Evolutionary conservation across 441 rosid genomes (phyloP).

Genomic region (Hura crepitans): DNA sequence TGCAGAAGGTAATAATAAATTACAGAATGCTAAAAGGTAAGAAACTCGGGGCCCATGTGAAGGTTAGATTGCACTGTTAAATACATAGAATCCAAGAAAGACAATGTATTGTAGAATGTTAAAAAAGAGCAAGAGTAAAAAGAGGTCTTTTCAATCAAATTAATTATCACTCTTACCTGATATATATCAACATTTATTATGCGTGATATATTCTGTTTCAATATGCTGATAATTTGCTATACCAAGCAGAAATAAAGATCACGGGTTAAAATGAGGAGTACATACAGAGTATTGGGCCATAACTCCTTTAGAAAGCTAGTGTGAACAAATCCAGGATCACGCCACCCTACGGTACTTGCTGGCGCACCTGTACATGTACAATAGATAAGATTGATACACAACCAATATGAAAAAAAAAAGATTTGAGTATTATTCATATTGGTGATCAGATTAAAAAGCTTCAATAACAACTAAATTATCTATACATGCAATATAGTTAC

Average conservation of each 20-base stretch:
- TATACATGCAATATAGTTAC: background rate
- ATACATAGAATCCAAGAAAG: background rate
- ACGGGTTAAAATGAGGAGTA: constrained; percentile 12
- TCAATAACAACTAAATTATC: constrained; percentile 4
- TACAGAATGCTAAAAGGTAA: background rate
- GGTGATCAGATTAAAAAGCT: background rate
- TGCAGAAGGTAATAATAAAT: background rate
- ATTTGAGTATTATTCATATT: background rate
- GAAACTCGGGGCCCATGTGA: background rate
- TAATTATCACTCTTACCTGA: background rate
- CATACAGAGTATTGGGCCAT: constrained; percentile 68
- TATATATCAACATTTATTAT: background rate
- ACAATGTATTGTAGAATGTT: background rate
- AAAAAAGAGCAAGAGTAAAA: background rate
- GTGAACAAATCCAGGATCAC: constrained; percentile 88
- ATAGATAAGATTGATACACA: constrained; percentile 11
- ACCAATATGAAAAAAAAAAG: background rate
- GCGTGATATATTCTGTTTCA: background rate
- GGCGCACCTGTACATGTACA: constrained; percentile 50
- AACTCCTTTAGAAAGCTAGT: constrained; percentile 68
- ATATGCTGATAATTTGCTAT: background rate
- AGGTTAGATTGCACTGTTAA: background rate
- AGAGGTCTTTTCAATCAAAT: background rate
- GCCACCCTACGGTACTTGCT: constrained; percentile 91
- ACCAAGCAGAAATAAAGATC: background rate